These are phyloP conservation scores for Chaetomium sp. DNA, from an alignment of 2,329 filamentous ascomycete genomes.

Conservation along the genomic window DNA sequence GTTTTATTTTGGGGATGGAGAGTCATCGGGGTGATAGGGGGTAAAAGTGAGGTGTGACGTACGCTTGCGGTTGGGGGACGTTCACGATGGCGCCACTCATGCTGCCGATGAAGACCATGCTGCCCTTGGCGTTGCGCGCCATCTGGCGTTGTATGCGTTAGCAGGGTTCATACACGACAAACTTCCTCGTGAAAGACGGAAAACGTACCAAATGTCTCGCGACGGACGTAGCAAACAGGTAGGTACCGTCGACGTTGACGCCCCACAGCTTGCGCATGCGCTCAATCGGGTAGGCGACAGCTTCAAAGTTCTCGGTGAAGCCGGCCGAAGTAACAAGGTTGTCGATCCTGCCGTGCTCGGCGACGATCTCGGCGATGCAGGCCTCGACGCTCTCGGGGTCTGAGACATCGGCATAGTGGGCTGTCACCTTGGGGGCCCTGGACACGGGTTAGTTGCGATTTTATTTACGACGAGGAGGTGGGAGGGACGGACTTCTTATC, in stretches of 20 bases:
- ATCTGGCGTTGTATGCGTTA: conserved; percentile 48
- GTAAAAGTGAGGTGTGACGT: conserved; percentile 33
- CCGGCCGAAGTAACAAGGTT: conserved; percentile 94
- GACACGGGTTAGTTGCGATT: background rate
- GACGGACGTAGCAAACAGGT: conserved; percentile 80
- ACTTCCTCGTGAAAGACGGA: too few species aligned
- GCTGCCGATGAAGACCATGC: conserved; percentile 92
- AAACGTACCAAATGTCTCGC: conserved; percentile 69
- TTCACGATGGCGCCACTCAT: conserved; percentile 96
- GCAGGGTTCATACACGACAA: too few species aligned
- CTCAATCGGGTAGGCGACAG: conserved; percentile 86
- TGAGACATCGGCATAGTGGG: conserved; percentile 87
- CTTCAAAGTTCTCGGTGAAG: conserved; percentile 94
- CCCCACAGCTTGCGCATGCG: conserved; percentile 91
- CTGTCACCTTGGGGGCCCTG: conserved; percentile 79
- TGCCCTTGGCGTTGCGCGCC: conserved; percentile 74
- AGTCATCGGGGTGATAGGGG: background rate
- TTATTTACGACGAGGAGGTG: too few species aligned
- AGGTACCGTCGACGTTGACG: conserved; percentile 91
- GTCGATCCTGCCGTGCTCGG: conserved; percentile 79
- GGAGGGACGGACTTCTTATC: conserved; percentile 59
- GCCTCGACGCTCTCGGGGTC: conserved; percentile 75
- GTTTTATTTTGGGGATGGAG: background rate
- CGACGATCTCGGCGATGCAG: conserved; percentile 70
- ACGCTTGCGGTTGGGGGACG: conserved; percentile 87